Conservation (phyloP, 768 basidiomycete genomes). For the Hygrophorus pudorinus region DNA sequence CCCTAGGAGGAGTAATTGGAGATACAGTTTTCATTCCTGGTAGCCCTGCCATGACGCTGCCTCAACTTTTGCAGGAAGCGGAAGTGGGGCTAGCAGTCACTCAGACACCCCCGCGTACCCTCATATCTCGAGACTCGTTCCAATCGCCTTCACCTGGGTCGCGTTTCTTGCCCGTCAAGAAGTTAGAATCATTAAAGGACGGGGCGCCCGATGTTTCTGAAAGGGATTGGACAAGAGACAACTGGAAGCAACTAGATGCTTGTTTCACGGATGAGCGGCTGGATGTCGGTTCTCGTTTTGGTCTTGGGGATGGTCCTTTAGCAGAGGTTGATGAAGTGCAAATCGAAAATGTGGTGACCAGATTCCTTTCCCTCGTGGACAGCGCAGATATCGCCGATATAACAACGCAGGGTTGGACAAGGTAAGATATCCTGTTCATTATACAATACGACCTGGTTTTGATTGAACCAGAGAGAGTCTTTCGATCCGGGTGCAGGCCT, state of each 20-base stretch:
- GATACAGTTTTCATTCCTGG: constrained; percentile 46
- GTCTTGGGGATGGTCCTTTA: constrained; percentile 24
- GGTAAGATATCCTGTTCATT: constrained; percentile 28
- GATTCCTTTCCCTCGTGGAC: constrained; percentile 44
- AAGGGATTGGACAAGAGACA: constrained; percentile 52
- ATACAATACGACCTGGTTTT: constrained; percentile 1
- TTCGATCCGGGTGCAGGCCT: constrained; percentile 38
- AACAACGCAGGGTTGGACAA: constrained; percentile 46
- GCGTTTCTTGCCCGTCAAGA: too few relatives aligned
- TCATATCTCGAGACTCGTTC: constrained; percentile 12
- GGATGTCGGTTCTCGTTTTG: constrained; percentile 26
- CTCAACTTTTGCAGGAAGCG: constrained; percentile 47
- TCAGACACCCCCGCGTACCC: not conserved
- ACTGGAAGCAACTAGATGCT: constrained; percentile 74
- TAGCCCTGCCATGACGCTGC: constrained; percentile 42
- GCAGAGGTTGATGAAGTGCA: constrained; percentile 45
- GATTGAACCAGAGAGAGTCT: constrained; percentile 35
- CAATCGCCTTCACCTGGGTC: constrained; percentile 19
- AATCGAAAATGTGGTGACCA: constrained; percentile 46
- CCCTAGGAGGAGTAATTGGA: constrained; percentile 34
- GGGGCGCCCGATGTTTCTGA: not conserved
- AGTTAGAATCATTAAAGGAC: not conserved
- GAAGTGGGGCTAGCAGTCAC: constrained; percentile 43
- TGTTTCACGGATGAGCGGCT: constrained; percentile 69
- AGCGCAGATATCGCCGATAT: constrained; percentile 27